phyloP scores from a whole-genome alignment of 192 early-diverging fungal genomes.

The Entophlyctis luteolus region DNA sequence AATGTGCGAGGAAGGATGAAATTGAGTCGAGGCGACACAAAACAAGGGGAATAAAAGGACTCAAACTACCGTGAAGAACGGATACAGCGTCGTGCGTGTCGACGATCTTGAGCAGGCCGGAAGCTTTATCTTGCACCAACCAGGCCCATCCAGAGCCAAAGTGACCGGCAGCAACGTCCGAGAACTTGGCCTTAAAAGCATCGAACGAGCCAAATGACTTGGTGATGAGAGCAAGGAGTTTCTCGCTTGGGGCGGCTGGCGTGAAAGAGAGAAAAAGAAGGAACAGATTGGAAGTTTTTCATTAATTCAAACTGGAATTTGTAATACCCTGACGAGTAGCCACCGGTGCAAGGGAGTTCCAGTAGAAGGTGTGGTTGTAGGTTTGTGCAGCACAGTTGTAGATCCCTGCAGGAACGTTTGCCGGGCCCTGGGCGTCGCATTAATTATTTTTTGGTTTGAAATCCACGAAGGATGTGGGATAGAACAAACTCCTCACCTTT shows the following conservation, averaged over 20 bases:
- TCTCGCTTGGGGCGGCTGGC: constrained; percentile 15
- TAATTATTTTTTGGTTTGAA: neutral
- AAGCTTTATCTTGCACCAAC: constrained; percentile 36
- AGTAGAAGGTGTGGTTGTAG: constrained; percentile 33
- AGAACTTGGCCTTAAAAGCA: constrained; percentile 40
- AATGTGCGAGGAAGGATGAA: neutral
- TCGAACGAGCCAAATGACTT: constrained; percentile 37
- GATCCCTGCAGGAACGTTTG: constrained; percentile 26
- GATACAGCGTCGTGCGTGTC: constrained; percentile 40
- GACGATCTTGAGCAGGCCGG: constrained; percentile 36
- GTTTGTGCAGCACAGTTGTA: constrained; percentile 50
- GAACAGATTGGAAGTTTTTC: neutral
- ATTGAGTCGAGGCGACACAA: too few relatives aligned
- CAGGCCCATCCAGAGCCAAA: constrained; percentile 47
- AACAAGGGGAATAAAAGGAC: neutral
- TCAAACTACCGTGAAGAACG: constrained; percentile 22
- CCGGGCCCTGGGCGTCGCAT: constrained; percentile 3
- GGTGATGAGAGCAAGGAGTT: constrained; percentile 21
- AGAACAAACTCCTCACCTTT: constrained; percentile 7
- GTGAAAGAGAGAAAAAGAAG: neutral
- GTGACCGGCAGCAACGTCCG: constrained; percentile 36
- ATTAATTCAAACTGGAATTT: neutral
- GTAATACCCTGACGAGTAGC: constrained; percentile 14
- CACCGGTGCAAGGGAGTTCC: constrained; percentile 19
- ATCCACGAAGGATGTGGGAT: neutral